Evolutionary conservation across 805 yeast genomes (phyloP), one percentile per base, ranked within the genome.

Genomic region (Naumovozyma baii): DNA sequence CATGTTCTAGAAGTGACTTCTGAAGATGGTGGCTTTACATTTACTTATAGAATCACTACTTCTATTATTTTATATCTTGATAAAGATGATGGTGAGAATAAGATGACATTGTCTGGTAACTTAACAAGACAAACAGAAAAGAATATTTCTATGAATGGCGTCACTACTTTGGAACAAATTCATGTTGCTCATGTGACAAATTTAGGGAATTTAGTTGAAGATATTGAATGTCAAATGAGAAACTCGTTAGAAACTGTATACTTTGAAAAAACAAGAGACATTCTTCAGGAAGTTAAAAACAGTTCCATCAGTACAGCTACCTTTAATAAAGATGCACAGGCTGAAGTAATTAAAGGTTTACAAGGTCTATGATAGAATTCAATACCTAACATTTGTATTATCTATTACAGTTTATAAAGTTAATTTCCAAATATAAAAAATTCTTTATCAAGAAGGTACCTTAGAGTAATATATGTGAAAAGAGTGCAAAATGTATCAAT

Each of bases 211-310:
- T 60, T 87, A 46, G 74, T 92, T 12, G 98, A 90, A 62, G 95
- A 85, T 45, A 72, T 84, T 33, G 98, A 90, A 64, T 78, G 81
- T 44, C 85, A 82, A 57, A 68, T 90, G 66, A 75, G 98, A 62
- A 84, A 83, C 51, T 68, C 83, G 67, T 69, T 90, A 47, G 95
- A 90, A 60, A 95, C 86, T 47, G 96, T 90, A 19, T 90, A 90
- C 60, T 90, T 90, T 57, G 96, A 94, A 52, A 90, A 90, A 67
- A 84, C 95, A 15, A 78, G 84, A 54, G 96, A 90, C 55, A 80
- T 92, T 37, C 69, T 88, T 34, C 80, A 83, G 19, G 87, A 81
- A 48, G 64, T 80, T 31, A 72, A 86, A 57, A 72, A 66, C 12
- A 37, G 54, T 20, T 40, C 42, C 2, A 36, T 50, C 14, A 29